phyloP scores from a whole-genome alignment of 2,329 filamentous ascomycete species.

The Diaporthe sp. region DNA sequence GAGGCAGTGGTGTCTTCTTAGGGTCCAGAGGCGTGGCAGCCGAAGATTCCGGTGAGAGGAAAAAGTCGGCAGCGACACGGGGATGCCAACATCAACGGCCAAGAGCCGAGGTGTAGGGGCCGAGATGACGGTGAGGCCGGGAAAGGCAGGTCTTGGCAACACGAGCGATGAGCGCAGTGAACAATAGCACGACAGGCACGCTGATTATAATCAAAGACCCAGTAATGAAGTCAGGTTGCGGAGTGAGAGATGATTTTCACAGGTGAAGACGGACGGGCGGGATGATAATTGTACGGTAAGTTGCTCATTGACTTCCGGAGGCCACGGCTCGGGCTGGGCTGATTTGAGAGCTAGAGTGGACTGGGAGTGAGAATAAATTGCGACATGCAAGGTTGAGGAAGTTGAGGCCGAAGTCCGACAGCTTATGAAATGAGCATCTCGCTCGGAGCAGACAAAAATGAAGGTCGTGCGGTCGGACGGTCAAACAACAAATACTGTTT shows the following conservation, averaged over 20 bases:
- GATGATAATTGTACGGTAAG: slow-evolving; percentile 16
- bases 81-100: slow-evolving; percentile 8
- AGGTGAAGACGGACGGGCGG: not conserved
- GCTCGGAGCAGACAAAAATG: slow-evolving; percentile 6
- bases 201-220: not conserved
- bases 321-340: slow-evolving; percentile 18
- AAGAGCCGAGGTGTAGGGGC: slow-evolving; percentile 20
- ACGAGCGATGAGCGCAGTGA: not conserved
- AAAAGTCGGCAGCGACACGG: slow-evolving; percentile 8
- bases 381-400: not conserved
- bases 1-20: not conserved
- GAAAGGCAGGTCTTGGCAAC: slow-evolving; percentile 1
- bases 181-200: not conserved
- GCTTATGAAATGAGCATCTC: slow-evolving; percentile 18
- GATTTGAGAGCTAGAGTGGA: not conserved
- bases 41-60: slow-evolving; percentile 32
- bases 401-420: slow-evolving; percentile 25
- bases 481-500: not conserved
- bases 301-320: slow-evolving; percentile 19
- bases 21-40: not conserved
- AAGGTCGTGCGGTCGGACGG: not conserved
- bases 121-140: slow-evolving; percentile 23
- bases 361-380: not conserved
- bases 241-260: not conserved
- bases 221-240: not conserved